Evolutionary conservation across 2,329 filamentous ascomycete species (phyloP).

Genomic region (Colletotrichum viniferum): DNA sequence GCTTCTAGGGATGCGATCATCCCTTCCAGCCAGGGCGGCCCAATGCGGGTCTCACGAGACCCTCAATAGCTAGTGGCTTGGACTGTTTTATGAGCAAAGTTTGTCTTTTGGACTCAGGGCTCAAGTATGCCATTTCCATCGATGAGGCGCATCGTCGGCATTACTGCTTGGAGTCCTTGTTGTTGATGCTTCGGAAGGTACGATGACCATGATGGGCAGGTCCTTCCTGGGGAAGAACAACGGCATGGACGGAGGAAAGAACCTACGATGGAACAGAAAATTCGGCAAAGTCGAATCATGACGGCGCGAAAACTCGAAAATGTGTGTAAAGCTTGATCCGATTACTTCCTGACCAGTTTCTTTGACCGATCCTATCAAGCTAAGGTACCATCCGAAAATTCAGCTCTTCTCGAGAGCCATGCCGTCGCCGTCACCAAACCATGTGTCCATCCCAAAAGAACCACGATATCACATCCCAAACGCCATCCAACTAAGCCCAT

Average conservation of each 20-base stretch:
- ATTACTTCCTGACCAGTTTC: background rate
- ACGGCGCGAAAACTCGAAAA: background rate
- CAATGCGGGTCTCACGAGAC: background rate
- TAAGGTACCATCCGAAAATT: background rate
- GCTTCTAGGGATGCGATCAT: background rate
- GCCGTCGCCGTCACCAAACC: background rate
- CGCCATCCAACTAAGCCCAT: background rate
- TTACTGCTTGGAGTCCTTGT: rapidly evolving
- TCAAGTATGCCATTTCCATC: too few relatives aligned
- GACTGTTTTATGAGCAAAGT: background rate
- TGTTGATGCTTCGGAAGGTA: background rate
- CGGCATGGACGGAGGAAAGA: background rate
- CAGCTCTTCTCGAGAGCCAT: background rate
- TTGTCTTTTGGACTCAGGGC: too few relatives aligned
- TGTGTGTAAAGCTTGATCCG: background rate
- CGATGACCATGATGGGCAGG: background rate
- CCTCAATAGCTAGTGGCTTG: background rate
- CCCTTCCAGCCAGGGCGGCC: background rate
- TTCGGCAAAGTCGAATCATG: background rate
- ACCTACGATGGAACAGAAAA: background rate
- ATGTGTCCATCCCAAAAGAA: background rate
- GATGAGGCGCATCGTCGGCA: too few relatives aligned
- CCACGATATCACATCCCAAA: background rate
- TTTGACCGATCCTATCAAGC: background rate
- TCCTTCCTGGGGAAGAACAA: background rate